Percentiles rank a stretch among this genome's conserved stretches.
Conservation (phyloP, 495 filamentous ascomycete genomes). For the Tetracladium marchalianum region DNA sequence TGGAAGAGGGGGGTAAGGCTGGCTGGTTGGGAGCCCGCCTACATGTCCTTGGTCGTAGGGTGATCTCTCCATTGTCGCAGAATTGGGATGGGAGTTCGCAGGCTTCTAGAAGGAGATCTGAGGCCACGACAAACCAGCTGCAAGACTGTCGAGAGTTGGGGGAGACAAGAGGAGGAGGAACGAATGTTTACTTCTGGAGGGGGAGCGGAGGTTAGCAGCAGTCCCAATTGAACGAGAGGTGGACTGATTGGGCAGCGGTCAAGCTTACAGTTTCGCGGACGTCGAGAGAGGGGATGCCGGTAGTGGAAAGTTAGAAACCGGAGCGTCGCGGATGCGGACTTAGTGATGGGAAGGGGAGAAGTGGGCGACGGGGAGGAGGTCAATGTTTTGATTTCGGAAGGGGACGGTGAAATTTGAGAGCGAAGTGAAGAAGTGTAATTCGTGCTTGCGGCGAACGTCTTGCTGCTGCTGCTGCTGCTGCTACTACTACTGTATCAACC, state of each 20-base stretch:
- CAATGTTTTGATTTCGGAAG: too few relatives aligned
- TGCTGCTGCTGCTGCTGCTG: too few relatives aligned
- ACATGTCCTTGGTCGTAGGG: background rate
- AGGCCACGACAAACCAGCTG: too few relatives aligned
- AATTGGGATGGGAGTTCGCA: too few relatives aligned
- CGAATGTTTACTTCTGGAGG: constrained; percentile 11
- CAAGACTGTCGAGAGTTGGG: constrained; percentile 10
- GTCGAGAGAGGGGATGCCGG: too few relatives aligned
- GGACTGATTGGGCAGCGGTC: too few relatives aligned
- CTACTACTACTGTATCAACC: too few relatives aligned
- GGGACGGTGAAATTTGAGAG: background rate
- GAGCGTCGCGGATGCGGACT: constrained; percentile 2
- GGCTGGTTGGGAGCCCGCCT: background rate
- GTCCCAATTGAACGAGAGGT: too few relatives aligned
- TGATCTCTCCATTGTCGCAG: constrained; percentile 1
- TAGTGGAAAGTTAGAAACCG: too few relatives aligned
- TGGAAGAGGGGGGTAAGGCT: constrained; percentile 5
- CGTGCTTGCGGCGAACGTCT: too few relatives aligned
- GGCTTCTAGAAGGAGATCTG: constrained; percentile 1
- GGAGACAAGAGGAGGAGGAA: too few relatives aligned
- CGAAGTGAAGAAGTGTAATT: background rate
- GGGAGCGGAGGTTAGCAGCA: constrained; percentile 2
- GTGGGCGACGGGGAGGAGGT: background rate
- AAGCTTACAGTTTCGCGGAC: constrained; percentile 1
- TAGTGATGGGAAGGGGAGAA: constrained; percentile 15